These are phyloP conservation scores for Neonectria coccinea DNA, from an alignment of 2,329 filamentous ascomycete genomes.

Conservation along the genomic window DNA sequence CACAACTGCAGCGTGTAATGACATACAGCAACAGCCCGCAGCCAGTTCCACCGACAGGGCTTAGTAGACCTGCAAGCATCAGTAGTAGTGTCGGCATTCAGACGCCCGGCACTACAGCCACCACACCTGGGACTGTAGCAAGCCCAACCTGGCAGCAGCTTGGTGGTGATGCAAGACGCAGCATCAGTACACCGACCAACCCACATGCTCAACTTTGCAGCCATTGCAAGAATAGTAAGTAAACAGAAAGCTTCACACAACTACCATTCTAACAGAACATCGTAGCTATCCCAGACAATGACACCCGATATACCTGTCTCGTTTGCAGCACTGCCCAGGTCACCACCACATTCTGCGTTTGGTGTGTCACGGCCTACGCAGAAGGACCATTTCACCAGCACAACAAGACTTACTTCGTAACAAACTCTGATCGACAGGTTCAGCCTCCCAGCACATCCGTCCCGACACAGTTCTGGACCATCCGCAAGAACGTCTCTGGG, in stretches of 20 bases:
- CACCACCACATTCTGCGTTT: slow-evolving; percentile 41
- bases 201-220: slow-evolving; percentile 21
- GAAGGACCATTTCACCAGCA: slow-evolving; percentile 40
- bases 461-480: slow-evolving; percentile 38
- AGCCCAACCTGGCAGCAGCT: slow-evolving; percentile 30
- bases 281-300: slow-evolving; percentile 40
- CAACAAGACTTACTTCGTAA: slow-evolving; percentile 43
- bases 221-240: slow-evolving; percentile 40
- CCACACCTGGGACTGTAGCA: slow-evolving; percentile 16
- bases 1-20: slow-evolving; percentile 15
- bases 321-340: slow-evolving; percentile 43
- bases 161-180: not conserved
- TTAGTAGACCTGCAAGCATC: slow-evolving; percentile 29
- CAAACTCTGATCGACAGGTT: slow-evolving; percentile 43
- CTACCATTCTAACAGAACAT: not conserved
- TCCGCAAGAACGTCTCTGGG: slow-evolving; percentile 44
- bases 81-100: slow-evolving; percentile 27
- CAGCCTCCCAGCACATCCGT: slow-evolving; percentile 33
- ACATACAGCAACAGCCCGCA: slow-evolving; percentile 23
- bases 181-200: slow-evolving; percentile 11
- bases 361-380: slow-evolving; percentile 45
- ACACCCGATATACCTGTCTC: slow-evolving; percentile 44
- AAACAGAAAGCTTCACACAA: accelerated
- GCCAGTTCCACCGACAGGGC: slow-evolving; percentile 10
- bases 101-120: slow-evolving; percentile 26